These are phyloP conservation scores for Gossypium herbaceum DNA, from an alignment of 345 rosid genomes.

Conservation along the genomic window DNA sequence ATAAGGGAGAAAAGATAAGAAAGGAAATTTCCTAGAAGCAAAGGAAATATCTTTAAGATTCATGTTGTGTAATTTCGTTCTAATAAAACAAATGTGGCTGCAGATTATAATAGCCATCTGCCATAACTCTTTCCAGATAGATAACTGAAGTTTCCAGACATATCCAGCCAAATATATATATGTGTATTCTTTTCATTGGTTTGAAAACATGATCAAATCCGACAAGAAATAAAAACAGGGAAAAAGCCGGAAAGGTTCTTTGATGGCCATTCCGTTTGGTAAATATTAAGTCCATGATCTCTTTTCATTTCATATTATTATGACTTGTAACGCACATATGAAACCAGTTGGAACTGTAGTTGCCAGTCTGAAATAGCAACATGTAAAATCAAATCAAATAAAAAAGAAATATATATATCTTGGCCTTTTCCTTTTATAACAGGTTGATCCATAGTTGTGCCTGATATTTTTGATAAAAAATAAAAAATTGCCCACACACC, in stretches of 20 bases:
- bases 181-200: background rate
- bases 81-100: background rate
- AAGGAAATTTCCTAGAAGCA: conserved; percentile 2
- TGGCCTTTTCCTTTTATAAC: background rate
- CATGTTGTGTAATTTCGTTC: background rate
- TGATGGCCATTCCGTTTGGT: background rate
- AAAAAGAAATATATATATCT: background rate
- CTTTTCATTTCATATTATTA: background rate
- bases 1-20: background rate
- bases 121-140: background rate
- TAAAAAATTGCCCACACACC: background rate
- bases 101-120: background rate
- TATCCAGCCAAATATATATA: background rate
- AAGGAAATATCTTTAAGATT: background rate
- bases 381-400: background rate
- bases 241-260: background rate
- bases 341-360: background rate
- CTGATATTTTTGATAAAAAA: background rate
- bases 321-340: background rate
- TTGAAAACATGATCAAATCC: background rate
- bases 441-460: too few species aligned
- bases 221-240: background rate
- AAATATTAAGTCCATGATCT: conserved; percentile 1
- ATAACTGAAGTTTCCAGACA: conserved; percentile 5
- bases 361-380: background rate